Evolutionary conservation across 2,329 filamentous ascomycete species (phyloP), one percentile per base, ranked within the genome.

Genomic region (Ophiostoma ulmi): DNA sequence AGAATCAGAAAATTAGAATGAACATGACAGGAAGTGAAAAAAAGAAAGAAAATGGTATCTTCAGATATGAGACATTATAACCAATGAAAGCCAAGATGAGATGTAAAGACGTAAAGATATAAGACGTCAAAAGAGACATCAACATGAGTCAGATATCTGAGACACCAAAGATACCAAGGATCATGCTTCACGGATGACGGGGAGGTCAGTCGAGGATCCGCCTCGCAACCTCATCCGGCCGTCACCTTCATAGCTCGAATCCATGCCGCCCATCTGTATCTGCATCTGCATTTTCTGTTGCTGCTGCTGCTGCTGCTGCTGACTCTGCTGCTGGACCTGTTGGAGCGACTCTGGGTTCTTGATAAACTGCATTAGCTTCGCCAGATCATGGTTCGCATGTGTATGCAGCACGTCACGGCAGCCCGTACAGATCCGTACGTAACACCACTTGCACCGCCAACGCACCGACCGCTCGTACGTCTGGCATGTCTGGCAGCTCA

Each of bases 401-500:
- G 75, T 75, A 36, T 80, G 78, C 70, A 88, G 76, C 31, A 78
- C 75, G 14, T 79, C 80, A 55, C 79, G 76, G 74, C 86, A 88
- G 1, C 78, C 73, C 41, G 80, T 79, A 76, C 86, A 88, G 71
- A 87, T 81, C 69, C 85, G 82, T 67, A 87, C 74, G 72, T 81
- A 79, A 77, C 85, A 87, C 76, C 83, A 85, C 17, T 78, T 77
- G 75, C 85, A 87, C 26, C 79, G 79, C 77, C 79, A 83, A 48
- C 85, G 82, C 73, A 81, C 77, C 64, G 81, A 80, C 7, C 76
- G 74, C 71, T 86, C 65, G 68, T 79, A 78, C 71, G 78, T 79
- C 69, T 80, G 80, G 76, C 86, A 88, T 3, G 82, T 80, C 76
- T 86, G 83, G 76, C 86, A 88, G 13, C 83, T 80, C 26, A 87